These are phyloP conservation scores for Monosporascus sp. DNA, from an alignment of 2,329 filamentous ascomycete species.

Conservation along the genomic window DNA sequence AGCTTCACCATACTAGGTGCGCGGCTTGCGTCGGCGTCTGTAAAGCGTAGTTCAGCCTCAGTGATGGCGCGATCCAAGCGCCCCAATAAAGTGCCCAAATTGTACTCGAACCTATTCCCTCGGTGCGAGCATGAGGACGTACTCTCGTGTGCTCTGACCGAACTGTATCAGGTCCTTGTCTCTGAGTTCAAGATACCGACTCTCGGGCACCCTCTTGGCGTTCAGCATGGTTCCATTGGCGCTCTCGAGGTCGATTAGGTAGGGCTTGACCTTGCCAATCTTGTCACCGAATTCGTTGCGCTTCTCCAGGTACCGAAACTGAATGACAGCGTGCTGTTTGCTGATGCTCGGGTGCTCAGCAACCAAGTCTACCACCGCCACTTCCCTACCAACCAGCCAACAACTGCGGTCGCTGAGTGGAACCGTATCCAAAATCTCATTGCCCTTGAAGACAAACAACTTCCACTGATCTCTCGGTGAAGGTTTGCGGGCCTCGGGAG, in stretches of 20 bases:
- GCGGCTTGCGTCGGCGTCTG: too few relatives aligned
- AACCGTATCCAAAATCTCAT: slow-evolving; percentile 75
- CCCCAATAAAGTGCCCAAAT: background rate
- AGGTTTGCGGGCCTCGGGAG: slow-evolving; percentile 85
- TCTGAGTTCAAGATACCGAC: slow-evolving; percentile 78
- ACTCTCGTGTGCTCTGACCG: slow-evolving; percentile 83
- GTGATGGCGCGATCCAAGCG: background rate
- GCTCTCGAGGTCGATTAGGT: slow-evolving; percentile 89
- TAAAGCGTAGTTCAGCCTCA: background rate
- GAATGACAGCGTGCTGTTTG: slow-evolving; percentile 92
- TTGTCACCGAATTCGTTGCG: slow-evolving; percentile 84
- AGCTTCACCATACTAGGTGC: too few relatives aligned
- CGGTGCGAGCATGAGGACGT: slow-evolving; percentile 81
- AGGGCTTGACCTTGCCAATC: slow-evolving; percentile 73
- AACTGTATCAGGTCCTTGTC: slow-evolving; percentile 88
- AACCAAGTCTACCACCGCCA: slow-evolving; percentile 72
- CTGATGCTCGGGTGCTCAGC: slow-evolving; percentile 90
- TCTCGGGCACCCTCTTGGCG: slow-evolving; percentile 63
- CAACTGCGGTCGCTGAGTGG: slow-evolving; percentile 72
- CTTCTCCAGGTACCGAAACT: slow-evolving; percentile 82
- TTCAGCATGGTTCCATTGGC: slow-evolving; percentile 87
- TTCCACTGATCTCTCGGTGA: slow-evolving; percentile 75
- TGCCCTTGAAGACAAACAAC: slow-evolving; percentile 86
- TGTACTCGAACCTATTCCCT: slow-evolving; percentile 29
- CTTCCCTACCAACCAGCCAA: slow-evolving; percentile 84